A percentile compares a stretch with the other conserved stretches of the same genome.
Conservation (phyloP, 2,329 filamentous ascomycete species). For the Ophiosphaerella herpotricha region DNA sequence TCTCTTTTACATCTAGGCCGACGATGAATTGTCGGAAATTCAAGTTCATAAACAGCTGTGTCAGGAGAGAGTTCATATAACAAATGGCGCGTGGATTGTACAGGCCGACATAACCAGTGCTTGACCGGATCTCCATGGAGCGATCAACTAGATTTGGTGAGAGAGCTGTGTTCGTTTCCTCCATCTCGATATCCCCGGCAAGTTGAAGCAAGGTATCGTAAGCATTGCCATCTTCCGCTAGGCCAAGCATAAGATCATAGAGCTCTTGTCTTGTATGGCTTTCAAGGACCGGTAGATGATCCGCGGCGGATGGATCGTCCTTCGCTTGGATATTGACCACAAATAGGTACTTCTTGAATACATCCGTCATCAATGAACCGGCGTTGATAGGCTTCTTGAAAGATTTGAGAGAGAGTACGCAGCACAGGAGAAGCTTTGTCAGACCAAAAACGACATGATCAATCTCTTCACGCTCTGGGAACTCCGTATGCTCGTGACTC, state of each 20-base stretch:
- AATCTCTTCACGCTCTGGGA: slow-evolving; percentile 41
- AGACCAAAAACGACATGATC: slow-evolving; percentile 47
- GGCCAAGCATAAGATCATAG: slow-evolving; percentile 41
- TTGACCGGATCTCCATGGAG: slow-evolving; percentile 69
- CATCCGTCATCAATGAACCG: slow-evolving; percentile 30
- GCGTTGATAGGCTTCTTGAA: slow-evolving; percentile 45
- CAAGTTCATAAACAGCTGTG: slow-evolving; percentile 95
- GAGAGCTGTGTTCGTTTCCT: slow-evolving; percentile 61
- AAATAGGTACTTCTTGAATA: slow-evolving; percentile 47
- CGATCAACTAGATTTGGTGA: slow-evolving; percentile 62
- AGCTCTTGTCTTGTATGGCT: slow-evolving; percentile 42
- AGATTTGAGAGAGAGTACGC: slow-evolving; percentile 46
- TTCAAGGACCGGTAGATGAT: slow-evolving; percentile 39
- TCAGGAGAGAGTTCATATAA: slow-evolving; percentile 93
- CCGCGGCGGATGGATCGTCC: background rate
- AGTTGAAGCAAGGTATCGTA: slow-evolving; percentile 37
- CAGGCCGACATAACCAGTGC: slow-evolving; percentile 86
- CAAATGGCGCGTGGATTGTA: slow-evolving; percentile 93
- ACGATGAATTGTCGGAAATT: slow-evolving; percentile 86
- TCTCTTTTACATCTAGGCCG: slow-evolving; percentile 56
- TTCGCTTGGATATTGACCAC: slow-evolving; percentile 12
- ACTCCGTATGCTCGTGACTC: slow-evolving; percentile 37
- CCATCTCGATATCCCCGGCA: slow-evolving; percentile 21
- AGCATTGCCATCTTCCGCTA: slow-evolving; percentile 38
- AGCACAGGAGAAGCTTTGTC: slow-evolving; percentile 46